A percentile compares a stretch with the other conserved stretches of the same genome.
Conservation (phyloP, 805 yeast genomes). For the Pichia paraexigua region DNA sequence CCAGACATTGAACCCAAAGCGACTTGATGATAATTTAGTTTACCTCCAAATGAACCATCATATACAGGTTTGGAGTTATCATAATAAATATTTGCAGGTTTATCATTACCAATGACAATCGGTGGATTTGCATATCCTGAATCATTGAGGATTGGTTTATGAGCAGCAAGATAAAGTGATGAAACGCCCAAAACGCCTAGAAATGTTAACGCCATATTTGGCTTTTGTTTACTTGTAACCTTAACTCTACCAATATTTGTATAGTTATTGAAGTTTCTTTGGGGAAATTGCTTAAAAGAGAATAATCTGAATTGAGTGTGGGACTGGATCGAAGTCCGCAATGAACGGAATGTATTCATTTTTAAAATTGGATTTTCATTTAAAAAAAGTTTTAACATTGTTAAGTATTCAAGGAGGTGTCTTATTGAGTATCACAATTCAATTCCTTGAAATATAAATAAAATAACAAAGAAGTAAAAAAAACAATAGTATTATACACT, state of each 20-base stretch:
- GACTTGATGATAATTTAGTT: conserved; percentile 52
- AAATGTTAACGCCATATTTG: conserved; percentile 9
- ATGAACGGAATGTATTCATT: not conserved
- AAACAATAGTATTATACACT: too few relatives aligned
- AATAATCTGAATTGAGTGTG: not conserved
- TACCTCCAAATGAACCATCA: conserved; percentile 36
- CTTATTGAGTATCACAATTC: not conserved
- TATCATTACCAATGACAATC: not conserved
- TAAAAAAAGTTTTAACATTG: not conserved
- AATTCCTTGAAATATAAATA: not conserved
- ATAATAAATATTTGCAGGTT: not conserved
- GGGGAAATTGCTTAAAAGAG: not conserved
- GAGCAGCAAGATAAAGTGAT: conserved; percentile 13
- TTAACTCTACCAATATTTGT: not conserved
- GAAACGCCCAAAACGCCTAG: conserved; percentile 18
- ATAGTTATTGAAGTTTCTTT: not conserved
- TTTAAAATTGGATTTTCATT: not conserved
- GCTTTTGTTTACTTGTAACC: not conserved
- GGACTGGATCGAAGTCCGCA: conserved; percentile 9
- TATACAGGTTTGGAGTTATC: conserved; percentile 16
- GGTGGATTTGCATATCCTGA: conserved; percentile 7
- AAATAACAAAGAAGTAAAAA: not conserved
- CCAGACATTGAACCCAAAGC: conserved; percentile 60
- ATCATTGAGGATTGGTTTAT: conserved; percentile 18
- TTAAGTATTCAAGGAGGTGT: not conserved